A percentile compares a stretch with the other conserved stretches of the same genome.
phyloP scores from a whole-genome alignment of 306 rosid genomes.

The Acmispon strigosus region DNA sequence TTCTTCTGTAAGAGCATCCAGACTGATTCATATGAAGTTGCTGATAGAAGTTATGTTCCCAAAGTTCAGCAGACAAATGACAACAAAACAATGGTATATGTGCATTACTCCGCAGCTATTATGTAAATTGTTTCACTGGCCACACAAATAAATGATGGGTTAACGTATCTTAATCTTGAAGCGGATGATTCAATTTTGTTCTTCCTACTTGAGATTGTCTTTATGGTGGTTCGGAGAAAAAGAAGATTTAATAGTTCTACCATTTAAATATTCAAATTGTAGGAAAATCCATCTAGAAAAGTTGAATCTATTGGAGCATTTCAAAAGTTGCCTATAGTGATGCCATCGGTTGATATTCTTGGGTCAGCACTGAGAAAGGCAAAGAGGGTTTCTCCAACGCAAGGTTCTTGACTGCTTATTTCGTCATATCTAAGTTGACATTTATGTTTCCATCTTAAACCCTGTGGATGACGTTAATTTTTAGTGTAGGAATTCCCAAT shows the following conservation, averaged over 20 bases:
- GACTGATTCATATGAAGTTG: slow-evolving; percentile 61
- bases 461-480: slow-evolving; percentile 13
- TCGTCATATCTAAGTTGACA: neutral
- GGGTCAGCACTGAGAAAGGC: slow-evolving; percentile 80
- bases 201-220: neutral
- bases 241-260: neutral
- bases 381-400: slow-evolving; percentile 63
- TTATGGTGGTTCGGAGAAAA: neutral
- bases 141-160: neutral
- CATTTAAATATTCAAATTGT: slow-evolving; percentile 18
- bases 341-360: slow-evolving; percentile 80
- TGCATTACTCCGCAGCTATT: neutral
- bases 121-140: neutral
- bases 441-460: slow-evolving; percentile 14
- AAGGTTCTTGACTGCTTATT: slow-evolving; percentile 49
- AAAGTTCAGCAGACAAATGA: slow-evolving; percentile 27
- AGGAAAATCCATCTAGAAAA: slow-evolving; percentile 46
- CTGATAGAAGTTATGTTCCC: slow-evolving; percentile 74
- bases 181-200: neutral
- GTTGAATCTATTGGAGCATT: slow-evolving; percentile 75
- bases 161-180: neutral
- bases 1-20: slow-evolving; percentile 54
- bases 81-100: slow-evolving; percentile 38
- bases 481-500: slow-evolving; percentile 64
- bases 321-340: slow-evolving; percentile 92